Base-by-base conservation (phyloP, 2,329 filamentous ascomycete genomes). In the Phaeosphaeria sp. region DNA sequence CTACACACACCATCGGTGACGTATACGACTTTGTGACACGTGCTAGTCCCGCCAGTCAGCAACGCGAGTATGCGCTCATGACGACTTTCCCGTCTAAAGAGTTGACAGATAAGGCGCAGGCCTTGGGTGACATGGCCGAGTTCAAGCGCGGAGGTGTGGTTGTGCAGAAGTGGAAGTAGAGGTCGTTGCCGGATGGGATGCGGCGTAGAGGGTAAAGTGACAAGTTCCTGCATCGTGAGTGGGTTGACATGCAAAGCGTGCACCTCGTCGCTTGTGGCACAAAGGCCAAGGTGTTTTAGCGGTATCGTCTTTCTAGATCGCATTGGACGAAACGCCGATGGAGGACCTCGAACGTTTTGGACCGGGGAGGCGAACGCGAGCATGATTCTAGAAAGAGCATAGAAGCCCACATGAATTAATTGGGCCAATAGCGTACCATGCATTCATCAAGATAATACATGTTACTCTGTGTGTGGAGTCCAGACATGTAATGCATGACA, bases 81-180 rank as follows among this genome's bases (percentile, higher is more conserved):
- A 95, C 91, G 0, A 94, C 91, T 0, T 95, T 95, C 76, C 91
- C 91, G 4, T 92, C 87, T 71, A 93, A 92, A 78, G 90, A 94
- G 53, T 85, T 94, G 62, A 88, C 84, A 1, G 90, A 95, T 69
- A 89, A 88, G 76, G 68, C 73, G 47, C 76, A 73, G 63, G 79
- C 72, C 54, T 67, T 81, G 60, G 82, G 78, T 43, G 83, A 83
- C 51, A 76, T 83, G 71, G 60, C 73, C 2, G 81, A 83, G 58
- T 81, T 83, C 67, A 82, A 82, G 77, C 75, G 82, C 15, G 83
- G 83, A 22, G 83, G 82, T 1, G 81, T 83, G n/a, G 80, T 85
- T 33, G 82, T 85, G 57, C 83, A 85, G 71, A 85, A 84, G 72
- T 85, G 83, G 83, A 81, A 73, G 55, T 77, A 58, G 20, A 42